Evolutionary conservation across 129 eudicot species (phyloP).

Genomic region (Tagetes patula): DNA sequence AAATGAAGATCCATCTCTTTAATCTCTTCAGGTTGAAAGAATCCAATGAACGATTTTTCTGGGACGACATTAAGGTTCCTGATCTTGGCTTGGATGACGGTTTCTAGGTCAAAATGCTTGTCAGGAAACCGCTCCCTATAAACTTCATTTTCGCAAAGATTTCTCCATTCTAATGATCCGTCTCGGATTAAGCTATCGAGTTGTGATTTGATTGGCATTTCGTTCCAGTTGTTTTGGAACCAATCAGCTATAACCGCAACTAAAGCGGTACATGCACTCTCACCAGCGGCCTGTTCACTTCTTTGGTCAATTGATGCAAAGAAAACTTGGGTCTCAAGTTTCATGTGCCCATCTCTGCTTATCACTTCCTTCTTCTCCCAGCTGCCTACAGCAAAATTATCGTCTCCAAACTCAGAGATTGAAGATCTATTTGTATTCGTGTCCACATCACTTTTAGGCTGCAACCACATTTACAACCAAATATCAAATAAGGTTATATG

Average conservation of each 20-base stretch:
- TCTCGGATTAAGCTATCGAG: conserved; percentile 18
- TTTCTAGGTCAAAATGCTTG: conserved; percentile 9
- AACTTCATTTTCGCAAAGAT: conserved; percentile 14
- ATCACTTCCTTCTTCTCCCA: conserved; percentile 21
- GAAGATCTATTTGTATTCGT: neutral
- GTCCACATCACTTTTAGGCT: conserved; percentile 12
- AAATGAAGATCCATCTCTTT: conserved; percentile 18
- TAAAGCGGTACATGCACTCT: conserved; percentile 19
- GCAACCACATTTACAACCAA: neutral
- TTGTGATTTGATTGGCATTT: conserved; percentile 18
- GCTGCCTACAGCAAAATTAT: conserved; percentile 10
- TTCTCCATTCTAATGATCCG: conserved; percentile 16
- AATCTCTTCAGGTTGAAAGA: conserved; percentile 14
- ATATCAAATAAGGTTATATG: neutral
- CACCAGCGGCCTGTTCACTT: conserved; percentile 13
- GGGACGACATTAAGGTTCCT: conserved; percentile 11
- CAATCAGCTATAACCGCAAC: conserved; percentile 15
- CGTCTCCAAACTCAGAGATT: conserved; percentile 11
- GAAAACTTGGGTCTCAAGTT: conserved; percentile 17
- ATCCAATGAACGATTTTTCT: conserved; percentile 10
- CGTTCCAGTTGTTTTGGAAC: conserved; percentile 18
- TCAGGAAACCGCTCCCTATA: conserved; percentile 14
- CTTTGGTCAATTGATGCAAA: conserved; percentile 18
- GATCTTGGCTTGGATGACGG: conserved; percentile 13
- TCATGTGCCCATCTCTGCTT: conserved; percentile 16